These are phyloP conservation scores for Purpureocillium takamizusanense DNA, from an alignment of 2,329 filamentous ascomycete species.

Conservation along the genomic window DNA sequence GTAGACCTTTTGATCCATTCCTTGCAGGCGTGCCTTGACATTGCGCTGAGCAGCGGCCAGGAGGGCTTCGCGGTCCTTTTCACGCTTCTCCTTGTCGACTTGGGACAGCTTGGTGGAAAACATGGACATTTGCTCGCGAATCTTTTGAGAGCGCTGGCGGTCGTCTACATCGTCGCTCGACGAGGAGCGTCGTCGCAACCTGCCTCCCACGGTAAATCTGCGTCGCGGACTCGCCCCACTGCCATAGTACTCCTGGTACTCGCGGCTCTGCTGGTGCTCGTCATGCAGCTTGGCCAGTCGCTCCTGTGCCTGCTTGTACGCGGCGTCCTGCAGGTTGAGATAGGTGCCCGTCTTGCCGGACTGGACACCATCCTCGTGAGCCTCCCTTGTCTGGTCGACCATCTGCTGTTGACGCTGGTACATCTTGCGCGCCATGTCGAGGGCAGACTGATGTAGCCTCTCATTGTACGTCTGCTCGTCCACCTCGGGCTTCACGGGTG, in stretches of 20 bases:
- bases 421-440: slow-evolving; percentile 86
- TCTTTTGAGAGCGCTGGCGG: slow-evolving; percentile 59
- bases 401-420: slow-evolving; percentile 61
- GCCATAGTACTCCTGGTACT: slow-evolving; percentile 72
- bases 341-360: slow-evolving; percentile 40
- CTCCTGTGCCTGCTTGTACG: slow-evolving; percentile 78
- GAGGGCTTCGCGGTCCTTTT: slow-evolving; percentile 65
- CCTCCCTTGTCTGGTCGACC: slow-evolving; percentile 39
- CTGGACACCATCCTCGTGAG: slow-evolving; percentile 21
- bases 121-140: slow-evolving; percentile 70
- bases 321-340: slow-evolving; percentile 71
- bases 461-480: slow-evolving; percentile 68
- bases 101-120: slow-evolving; percentile 60
- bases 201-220: slow-evolving; percentile 43
- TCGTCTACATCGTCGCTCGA: slow-evolving; percentile 59
- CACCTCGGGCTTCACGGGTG: slow-evolving; percentile 60
- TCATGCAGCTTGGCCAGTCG: slow-evolving; percentile 72
- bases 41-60: slow-evolving; percentile 76
- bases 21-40: slow-evolving; percentile 68
- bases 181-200: slow-evolving; percentile 53
- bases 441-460: slow-evolving; percentile 68
- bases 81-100: slow-evolving; percentile 65
- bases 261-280: slow-evolving; percentile 52
- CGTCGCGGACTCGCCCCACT: slow-evolving; percentile 23
- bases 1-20: slow-evolving; percentile 75